Base-by-base conservation (phyloP, 2,329 filamentous ascomycete genomes). In the Colletotrichum abscissum region DNA sequence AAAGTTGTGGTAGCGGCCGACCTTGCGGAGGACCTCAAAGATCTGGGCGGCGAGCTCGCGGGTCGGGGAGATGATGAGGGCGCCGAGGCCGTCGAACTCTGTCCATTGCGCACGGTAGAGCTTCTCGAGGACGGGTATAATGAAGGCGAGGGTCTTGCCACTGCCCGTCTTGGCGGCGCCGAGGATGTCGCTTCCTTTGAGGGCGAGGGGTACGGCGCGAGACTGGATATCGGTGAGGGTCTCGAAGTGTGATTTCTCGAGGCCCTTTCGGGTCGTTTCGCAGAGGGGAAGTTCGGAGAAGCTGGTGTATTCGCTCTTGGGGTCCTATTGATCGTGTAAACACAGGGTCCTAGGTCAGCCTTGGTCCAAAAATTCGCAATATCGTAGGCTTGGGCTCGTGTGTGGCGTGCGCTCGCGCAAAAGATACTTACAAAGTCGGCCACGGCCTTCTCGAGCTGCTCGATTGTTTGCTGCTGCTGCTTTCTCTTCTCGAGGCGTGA, bases 41-140 rank as follows among this genome's bases (percentile, higher is more conserved):
- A 98, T 99, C 83, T 99, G 97, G 52, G 97, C 97, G 0, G 97
- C 96, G 68, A 99, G 88, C 84, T 99, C 97, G 79, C 97, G 92
- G 8, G 97, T 99, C 0, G 97, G 97, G 0, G 95, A 96, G 67
- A 99, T 92, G 76, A 99, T 94, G 75, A 99, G 89, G 5, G 97
- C 97, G 9, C 96, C 96, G 35, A 99, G 87, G 0, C 97, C 97
- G 84, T 99, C 97, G 77, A 92, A 89, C 78, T 97, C 94, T 19
- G 97, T 94, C 92, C 95, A 98, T 88, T 92, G 94, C 69, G 92
- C 91, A 64, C 95, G 92, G 82, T 97, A 97, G 3, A 99, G 89
- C 78, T 96, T 97, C 83, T 99, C 97, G 63, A 99, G 89, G 0
- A 98, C 92, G 1, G 97, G 97, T 2, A 98, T 86, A 8, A 99